Base-by-base conservation (phyloP, 306 rosid genomes). In the Alnus glutinosa region DNA sequence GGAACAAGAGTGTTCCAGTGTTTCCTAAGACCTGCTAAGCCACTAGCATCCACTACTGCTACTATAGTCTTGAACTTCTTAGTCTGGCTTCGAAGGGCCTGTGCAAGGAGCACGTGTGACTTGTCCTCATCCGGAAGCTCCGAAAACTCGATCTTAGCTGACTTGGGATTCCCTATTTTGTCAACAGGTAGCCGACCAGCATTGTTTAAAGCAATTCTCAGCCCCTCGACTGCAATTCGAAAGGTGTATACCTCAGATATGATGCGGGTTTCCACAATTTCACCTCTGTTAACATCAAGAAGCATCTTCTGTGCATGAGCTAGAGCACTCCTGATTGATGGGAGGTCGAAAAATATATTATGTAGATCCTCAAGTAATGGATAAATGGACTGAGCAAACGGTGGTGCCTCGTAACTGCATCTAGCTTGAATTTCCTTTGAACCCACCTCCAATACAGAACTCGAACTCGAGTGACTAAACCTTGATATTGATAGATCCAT, bases 1-100 rank as follows among this genome's bases (percentile, higher is more conserved):
- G 97, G 93, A 59, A 93, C 87, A 72, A 82, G 85, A 73, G 92
- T 85, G 73, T 87, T 79, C 97, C 97, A 93, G 83, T 89, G 92
- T 82, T 89, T 93, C 85, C 98, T 85, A 19, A 91, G 88, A 86
- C 93, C 93, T 8, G 86, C 90, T 55, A 93, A 83, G 83, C 84
- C 70, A 82, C 90, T 62, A 36, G 93, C 92, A 82, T 93, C 98
- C 3, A 93, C 91, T 16, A 93, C 85, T 15, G 92, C 97, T 63
- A 93, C 98, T 74, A 85, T 58, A 57, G 93, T 93, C 86, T 88
- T 88, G 80, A 81, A 93, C 83, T 83, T 88, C 81, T 80, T 84
- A 13, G 90, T 82, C 77, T 93, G 93, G 71, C 89, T 84, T 23
- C 85, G 89, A 74, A 93, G 89, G 9, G 91, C 89, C 64, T 88